Conservation (phyloP, 179 eudicot species). For the Monotropa hypopitys region DNA sequence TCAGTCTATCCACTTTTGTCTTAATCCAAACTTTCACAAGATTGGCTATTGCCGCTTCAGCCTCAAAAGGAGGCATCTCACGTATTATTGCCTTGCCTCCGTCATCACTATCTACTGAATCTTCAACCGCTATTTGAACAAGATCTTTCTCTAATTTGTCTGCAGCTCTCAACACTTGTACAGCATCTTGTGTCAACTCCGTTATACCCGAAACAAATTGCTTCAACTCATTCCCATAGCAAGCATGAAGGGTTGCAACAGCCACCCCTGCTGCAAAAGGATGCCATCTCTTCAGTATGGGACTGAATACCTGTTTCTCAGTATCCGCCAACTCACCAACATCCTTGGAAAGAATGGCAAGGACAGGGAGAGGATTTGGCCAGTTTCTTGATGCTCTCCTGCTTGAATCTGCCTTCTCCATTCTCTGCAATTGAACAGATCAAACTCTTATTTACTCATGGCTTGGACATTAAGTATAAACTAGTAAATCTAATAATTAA, state of each 20-base stretch:
- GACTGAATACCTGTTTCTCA: constrained; percentile 79
- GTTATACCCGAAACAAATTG: constrained; percentile 68
- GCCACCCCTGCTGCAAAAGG: constrained; percentile 96
- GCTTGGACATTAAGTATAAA: background rate
- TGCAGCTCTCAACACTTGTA: constrained; percentile 79
- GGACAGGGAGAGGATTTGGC: constrained; percentile 79
- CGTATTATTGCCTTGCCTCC: constrained; percentile 96
- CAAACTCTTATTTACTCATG: constrained; percentile 8
- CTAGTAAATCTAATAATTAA: background rate
- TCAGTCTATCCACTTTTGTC: constrained; percentile 58
- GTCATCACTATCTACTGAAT: constrained; percentile 97
- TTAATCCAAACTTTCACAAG: constrained; percentile 81
- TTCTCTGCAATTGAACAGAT: constrained; percentile 39
- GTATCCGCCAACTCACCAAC: constrained; percentile 82
- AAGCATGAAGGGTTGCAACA: constrained; percentile 92
- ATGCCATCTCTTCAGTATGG: constrained; percentile 95
- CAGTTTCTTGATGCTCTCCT: constrained; percentile 84
- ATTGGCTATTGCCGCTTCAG: constrained; percentile 77
- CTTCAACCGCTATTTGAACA: constrained; percentile 93
- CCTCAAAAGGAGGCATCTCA: constrained; percentile 99
- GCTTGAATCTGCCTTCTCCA: constrained; percentile 99
- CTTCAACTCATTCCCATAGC: constrained; percentile 90
- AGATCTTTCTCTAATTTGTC: constrained; percentile 93
- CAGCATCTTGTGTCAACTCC: constrained; percentile 90
- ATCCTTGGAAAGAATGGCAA: constrained; percentile 90